Percentiles rank a stretch among this genome's conserved stretches.
These are phyloP conservation scores for Amyloporia xantha DNA, from an alignment of 768 basidiomycete genomes.

Conservation along the genomic window DNA sequence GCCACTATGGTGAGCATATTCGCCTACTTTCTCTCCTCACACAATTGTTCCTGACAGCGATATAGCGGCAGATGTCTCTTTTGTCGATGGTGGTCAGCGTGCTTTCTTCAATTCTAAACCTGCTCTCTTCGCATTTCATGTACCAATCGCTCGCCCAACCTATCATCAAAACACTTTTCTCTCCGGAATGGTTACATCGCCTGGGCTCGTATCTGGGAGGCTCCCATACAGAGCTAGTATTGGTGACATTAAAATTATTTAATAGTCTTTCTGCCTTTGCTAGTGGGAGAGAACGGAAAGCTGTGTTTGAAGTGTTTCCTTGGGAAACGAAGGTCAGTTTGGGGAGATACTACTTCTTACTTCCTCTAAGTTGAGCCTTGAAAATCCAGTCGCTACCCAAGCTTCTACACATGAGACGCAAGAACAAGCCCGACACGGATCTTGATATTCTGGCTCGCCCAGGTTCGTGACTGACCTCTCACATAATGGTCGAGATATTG, in stretches of 20 bases:
- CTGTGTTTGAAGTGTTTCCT: conserved; percentile 59
- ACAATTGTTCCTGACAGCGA: conserved; percentile 1
- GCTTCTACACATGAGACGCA: conserved; percentile 66
- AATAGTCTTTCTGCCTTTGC: conserved; percentile 56
- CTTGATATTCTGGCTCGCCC: conserved; percentile 44
- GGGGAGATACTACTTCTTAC: neutral
- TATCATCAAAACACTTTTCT: conserved; percentile 55
- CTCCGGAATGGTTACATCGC: conserved; percentile 45
- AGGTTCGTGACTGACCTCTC: too few relatives aligned
- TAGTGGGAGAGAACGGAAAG: conserved; percentile 57
- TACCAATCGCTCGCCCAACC: conserved; percentile 58
- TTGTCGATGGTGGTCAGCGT: conserved; percentile 42
- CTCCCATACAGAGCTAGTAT: conserved; percentile 55
- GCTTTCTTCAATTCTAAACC: conserved; percentile 50
- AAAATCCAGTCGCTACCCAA: conserved; percentile 53
- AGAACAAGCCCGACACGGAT: conserved; percentile 34
- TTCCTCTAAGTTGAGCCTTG: neutral
- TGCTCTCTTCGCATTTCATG: conserved; percentile 64
- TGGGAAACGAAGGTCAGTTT: conserved; percentile 72
- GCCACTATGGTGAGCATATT: conserved; percentile 38
- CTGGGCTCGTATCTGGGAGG: conserved; percentile 60
- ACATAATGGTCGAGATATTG: neutral
- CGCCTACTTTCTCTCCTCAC: neutral
- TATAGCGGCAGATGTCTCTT: conserved; percentile 39
- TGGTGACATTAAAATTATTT: conserved; percentile 61